phyloP scores from a whole-genome alignment of 495 filamentous ascomycete species.

The Hypoxylon fuscum region DNA sequence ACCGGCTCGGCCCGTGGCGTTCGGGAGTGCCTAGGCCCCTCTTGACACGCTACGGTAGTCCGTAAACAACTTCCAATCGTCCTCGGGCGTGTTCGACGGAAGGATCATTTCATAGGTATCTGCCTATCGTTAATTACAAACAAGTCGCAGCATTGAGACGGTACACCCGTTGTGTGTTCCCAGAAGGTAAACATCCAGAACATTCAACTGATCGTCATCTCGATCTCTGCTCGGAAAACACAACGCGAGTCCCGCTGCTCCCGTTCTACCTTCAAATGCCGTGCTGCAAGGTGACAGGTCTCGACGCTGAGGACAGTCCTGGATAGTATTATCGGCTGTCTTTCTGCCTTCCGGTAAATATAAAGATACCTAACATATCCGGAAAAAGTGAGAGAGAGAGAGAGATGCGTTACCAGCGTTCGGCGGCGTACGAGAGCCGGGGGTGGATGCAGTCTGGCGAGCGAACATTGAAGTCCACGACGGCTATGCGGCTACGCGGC shows the following conservation, averaged over 20 bases:
- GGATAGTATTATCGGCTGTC: background rate
- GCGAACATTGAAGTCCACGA: background rate
- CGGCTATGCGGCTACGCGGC: constrained; percentile 24
- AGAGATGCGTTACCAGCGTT: too few species aligned
- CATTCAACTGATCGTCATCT: background rate
- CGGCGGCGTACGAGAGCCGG: background rate
- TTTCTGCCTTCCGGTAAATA: constrained; percentile 5
- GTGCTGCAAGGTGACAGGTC: background rate
- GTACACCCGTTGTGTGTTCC: background rate
- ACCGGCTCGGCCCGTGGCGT: too few species aligned
- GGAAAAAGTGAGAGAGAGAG: too few species aligned
- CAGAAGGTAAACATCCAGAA: background rate
- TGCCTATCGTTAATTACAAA: too few species aligned
- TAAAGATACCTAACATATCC: too few species aligned
- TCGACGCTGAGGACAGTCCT: background rate
- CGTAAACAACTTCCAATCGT: too few species aligned
- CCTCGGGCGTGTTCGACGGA: too few species aligned
- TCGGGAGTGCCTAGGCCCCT: too few species aligned
- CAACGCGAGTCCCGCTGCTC: background rate
- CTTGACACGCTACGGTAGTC: too few species aligned
- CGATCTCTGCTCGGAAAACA: background rate
- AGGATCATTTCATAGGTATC: too few species aligned
- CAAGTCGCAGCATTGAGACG: too few species aligned
- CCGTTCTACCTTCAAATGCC: constrained; percentile 12
- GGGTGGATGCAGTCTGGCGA: background rate